Conservation (phyloP, 495 filamentous ascomycete genomes). For the Penicillium samsonianum region DNA sequence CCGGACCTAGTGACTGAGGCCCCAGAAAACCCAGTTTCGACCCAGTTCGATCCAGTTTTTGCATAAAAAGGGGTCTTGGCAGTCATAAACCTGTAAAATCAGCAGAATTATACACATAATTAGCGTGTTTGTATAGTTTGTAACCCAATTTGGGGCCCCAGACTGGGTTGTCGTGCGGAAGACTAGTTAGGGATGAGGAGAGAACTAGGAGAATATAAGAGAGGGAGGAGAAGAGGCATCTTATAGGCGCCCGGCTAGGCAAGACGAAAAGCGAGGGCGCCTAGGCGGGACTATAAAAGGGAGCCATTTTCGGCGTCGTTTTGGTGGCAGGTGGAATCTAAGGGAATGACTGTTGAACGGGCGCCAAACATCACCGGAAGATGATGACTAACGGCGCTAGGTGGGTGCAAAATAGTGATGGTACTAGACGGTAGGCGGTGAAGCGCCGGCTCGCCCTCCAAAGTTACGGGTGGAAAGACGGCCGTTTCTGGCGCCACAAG, state of each 20-base stretch:
- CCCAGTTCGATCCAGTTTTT: no score
- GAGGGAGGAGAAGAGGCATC: slow-evolving; percentile 10
- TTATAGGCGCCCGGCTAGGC: slow-evolving; percentile 13
- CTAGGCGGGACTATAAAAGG: slow-evolving; percentile 12
- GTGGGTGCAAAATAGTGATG: background rate
- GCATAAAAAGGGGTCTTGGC: no score
- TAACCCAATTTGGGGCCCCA: no score
- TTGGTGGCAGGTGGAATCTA: slow-evolving; percentile 1
- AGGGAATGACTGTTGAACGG: slow-evolving; percentile 3
- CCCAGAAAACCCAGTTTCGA: no score
- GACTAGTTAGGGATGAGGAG: slow-evolving; percentile 3
- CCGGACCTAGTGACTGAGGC: no score
- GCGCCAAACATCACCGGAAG: no score
- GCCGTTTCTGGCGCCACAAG: background rate
- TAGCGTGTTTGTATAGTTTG: no score
- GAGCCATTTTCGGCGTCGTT: slow-evolving; percentile 24
- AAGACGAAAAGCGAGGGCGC: slow-evolving; percentile 8
- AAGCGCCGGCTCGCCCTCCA: background rate
- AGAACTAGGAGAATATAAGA: slow-evolving; percentile 9
- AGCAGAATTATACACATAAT: no score
- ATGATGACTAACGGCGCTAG: background rate
- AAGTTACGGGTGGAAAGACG: background rate
- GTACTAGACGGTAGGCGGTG: background rate
- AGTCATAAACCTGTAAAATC: no score
- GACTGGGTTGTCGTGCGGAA: no score